A percentile compares a stretch with the other conserved stretches of the same genome.
Evolutionary conservation across 805 yeast species (phyloP).

Genomic region (Pichia nanzhaoensis): DNA sequence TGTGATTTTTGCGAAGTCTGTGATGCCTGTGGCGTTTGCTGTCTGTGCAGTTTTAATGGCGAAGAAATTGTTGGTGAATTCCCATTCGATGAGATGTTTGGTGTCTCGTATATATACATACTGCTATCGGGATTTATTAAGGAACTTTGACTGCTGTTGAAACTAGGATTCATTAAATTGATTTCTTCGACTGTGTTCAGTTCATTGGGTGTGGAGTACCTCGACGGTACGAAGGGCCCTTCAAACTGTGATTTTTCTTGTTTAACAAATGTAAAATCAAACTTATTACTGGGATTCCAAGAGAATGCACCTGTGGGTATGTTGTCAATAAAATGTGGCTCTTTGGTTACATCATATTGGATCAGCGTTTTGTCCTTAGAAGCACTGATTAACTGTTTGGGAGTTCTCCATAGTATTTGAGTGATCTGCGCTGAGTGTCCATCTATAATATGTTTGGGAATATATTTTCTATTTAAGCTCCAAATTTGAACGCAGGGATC

Average conservation of each 20-base stretch:
- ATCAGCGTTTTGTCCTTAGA: slow-evolving; percentile 45
- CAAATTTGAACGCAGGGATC: slow-evolving; percentile 66
- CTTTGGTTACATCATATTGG: slow-evolving; percentile 41
- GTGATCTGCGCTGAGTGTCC: slow-evolving; percentile 44
- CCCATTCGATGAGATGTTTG: neutral
- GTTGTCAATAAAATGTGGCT: slow-evolving; percentile 41
- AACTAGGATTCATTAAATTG: neutral
- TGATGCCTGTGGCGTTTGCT: neutral
- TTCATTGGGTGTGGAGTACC: neutral
- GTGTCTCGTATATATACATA: slow-evolving; percentile 6
- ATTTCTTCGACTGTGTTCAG: slow-evolving; percentile 10
- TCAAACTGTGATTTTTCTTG: slow-evolving; percentile 44
- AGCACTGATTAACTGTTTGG: slow-evolving; percentile 40
- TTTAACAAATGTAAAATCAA: slow-evolving; percentile 44
- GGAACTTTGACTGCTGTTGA: neutral
- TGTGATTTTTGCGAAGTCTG: too few relatives aligned
- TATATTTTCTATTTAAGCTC: slow-evolving; percentile 60
- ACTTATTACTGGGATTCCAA: slow-evolving; percentile 47
- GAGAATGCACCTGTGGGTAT: slow-evolving; percentile 45
- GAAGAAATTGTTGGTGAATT: slow-evolving; percentile 7
- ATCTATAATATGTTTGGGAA: slow-evolving; percentile 55
- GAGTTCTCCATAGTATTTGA: slow-evolving; percentile 51
- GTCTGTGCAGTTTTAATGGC: slow-evolving; percentile 13
- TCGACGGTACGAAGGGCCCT: neutral
- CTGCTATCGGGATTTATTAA: neutral